phyloP scores from a whole-genome alignment of 192 early-diverging fungal species.

The Hyaloraphidium curvatum region DNA sequence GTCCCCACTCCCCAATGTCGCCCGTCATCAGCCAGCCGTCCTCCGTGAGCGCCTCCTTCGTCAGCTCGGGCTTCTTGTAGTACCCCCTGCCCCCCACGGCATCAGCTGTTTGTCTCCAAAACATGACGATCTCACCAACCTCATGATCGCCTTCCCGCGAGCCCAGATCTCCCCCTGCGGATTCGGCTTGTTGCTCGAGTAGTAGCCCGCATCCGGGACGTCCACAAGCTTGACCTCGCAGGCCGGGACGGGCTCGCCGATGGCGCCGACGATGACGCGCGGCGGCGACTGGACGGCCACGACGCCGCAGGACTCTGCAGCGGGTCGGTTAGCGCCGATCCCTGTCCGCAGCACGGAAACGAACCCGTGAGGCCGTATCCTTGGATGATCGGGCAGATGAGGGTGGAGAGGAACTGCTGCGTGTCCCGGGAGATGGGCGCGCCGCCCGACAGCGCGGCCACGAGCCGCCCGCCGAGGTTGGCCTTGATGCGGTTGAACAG shows the following conservation, averaged over 20 bases:
- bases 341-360: no score
- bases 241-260: conserved; percentile 56
- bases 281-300: not conserved
- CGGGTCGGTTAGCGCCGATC: no score
- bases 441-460: conserved; percentile 65
- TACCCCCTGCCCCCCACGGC: conserved; percentile 35
- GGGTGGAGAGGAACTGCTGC: conserved; percentile 58
- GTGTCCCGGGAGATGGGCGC: conserved; percentile 72
- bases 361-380: conserved; percentile 76
- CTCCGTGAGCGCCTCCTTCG: conserved; percentile 38
- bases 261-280: conserved; percentile 9
- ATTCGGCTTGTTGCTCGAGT: conserved; percentile 24
- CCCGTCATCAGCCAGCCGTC: conserved; percentile 58
- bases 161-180: conserved; percentile 58
- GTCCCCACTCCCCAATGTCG: conserved; percentile 59
- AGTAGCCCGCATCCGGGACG: conserved; percentile 43
- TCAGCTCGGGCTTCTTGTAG: conserved; percentile 48
- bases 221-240: conserved; percentile 65
- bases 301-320: not conserved
- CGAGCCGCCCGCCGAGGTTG: conserved; percentile 68
- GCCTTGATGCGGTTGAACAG: conserved; percentile 68
- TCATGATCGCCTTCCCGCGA: conserved; percentile 55
- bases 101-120: conserved; percentile 18
- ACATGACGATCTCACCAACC: not conserved
- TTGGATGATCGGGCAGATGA: conserved; percentile 61